Conservation (phyloP, 208 protist species). For the Plasmodiophora brassicae region DNA sequence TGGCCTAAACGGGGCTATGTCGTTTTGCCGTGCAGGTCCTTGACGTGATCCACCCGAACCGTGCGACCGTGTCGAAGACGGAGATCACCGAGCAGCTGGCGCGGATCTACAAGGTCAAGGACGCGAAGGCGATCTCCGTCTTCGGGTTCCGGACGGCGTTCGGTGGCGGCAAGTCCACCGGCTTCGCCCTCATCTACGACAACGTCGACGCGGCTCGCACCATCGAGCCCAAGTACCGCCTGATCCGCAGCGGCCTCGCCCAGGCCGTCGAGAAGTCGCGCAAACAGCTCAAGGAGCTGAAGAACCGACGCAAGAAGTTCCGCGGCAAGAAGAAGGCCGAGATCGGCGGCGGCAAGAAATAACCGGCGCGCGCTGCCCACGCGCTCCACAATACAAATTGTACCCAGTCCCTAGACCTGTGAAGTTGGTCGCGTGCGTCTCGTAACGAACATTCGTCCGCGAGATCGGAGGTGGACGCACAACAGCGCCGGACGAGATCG, state of each 20-base stretch:
- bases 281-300: conserved; percentile 96
- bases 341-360: conserved; percentile 19
- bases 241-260: conserved; percentile 79
- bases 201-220: conserved; percentile 78
- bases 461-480: no score
- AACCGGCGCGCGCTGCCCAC: no score
- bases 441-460: no score
- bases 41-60: conserved; percentile 77
- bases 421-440: no score
- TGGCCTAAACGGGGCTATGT: no score
- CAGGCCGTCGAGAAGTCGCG: conserved; percentile 74
- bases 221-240: conserved; percentile 94
- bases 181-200: conserved; percentile 99
- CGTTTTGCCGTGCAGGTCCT: conserved; percentile 76
- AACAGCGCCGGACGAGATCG: no score
- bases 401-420: no score
- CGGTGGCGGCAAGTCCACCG: conserved; percentile 94
- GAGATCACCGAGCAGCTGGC: conserved; percentile 87
- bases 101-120: conserved; percentile 91
- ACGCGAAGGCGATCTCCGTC: conserved; percentile 1
- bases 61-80: conserved; percentile 76
- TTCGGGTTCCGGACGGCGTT: conserved; percentile 93
- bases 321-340: conserved; percentile 58
- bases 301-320: conserved; percentile 97
- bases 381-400: no score